Percentiles rank a stretch among this genome's conserved stretches.
Evolutionary conservation across 2,329 filamentous ascomycete genomes (phyloP).

Genomic region (Cladosporium sp.): DNA sequence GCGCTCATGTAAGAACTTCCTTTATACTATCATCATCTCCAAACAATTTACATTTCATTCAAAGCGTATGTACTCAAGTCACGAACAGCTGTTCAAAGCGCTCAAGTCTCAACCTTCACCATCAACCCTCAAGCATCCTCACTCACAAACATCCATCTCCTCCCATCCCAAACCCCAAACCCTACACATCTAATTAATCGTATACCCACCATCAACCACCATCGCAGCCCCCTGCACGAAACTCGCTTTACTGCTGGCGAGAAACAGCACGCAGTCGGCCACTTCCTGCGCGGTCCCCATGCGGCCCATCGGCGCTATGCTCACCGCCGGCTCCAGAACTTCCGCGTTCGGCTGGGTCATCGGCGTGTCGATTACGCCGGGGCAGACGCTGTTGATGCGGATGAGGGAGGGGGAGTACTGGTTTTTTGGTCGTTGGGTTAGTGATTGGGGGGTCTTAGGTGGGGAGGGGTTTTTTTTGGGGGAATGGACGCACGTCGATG

Average conservation of each 20-base stretch:
- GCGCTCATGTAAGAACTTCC: too few relatives aligned
- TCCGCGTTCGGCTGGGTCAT: constrained; percentile 34
- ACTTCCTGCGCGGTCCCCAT: constrained; percentile 45
- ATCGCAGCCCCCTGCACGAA: constrained; percentile 44
- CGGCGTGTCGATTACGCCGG: constrained; percentile 22
- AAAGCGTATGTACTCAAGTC: too few relatives aligned
- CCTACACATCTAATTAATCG: constrained; percentile 34
- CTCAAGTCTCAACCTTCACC: too few relatives aligned
- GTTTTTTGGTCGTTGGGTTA: too few relatives aligned
- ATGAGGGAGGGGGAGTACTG: constrained; percentile 25
- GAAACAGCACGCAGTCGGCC: constrained; percentile 44
- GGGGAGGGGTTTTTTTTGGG: constrained; percentile 10
- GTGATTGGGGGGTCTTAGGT: too few relatives aligned
- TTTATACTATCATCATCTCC: too few relatives aligned
- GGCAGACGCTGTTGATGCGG: constrained; percentile 21
- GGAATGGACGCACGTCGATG: constrained; percentile 37
- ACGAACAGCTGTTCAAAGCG: too few relatives aligned
- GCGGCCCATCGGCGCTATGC: constrained; percentile 37
- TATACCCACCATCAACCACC: constrained; percentile 45
- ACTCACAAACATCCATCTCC: too few relatives aligned
- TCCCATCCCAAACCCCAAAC: too few relatives aligned
- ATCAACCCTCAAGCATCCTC: too few relatives aligned
- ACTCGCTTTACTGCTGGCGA: constrained; percentile 43
- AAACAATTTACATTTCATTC: too few relatives aligned
- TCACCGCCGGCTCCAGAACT: constrained; percentile 25